Evolutionary conservation across 441 rosid genomes (phyloP).

Genomic region (Populus tomentosa): DNA sequence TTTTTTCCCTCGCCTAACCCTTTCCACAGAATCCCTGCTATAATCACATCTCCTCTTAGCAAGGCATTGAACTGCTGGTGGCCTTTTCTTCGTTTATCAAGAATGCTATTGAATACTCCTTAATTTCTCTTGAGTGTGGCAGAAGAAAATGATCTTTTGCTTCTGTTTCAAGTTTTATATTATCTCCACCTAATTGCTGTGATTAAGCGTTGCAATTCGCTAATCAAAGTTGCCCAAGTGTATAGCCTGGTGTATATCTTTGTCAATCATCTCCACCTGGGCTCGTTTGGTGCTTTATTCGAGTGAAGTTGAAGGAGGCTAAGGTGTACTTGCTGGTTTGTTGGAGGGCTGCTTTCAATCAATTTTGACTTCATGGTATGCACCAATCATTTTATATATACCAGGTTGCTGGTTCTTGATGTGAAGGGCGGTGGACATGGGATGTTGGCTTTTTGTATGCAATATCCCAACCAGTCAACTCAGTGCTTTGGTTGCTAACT

Average conservation of each 20-base stretch:
- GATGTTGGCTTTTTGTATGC: not conserved
- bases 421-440: not conserved
- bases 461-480: not conserved
- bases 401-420: not conserved
- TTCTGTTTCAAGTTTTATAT: constrained; percentile 37
- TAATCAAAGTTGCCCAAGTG: constrained; percentile 4
- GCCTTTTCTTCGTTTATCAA: not conserved
- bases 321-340: constrained; percentile 11
- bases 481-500: not conserved
- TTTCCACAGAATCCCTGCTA: constrained; percentile 11
- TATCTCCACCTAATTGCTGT: constrained; percentile 28
- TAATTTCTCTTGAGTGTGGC: constrained; percentile 39
- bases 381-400: not conserved
- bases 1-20: constrained; percentile 22
- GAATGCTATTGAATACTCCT: constrained; percentile 3
- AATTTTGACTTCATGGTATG: constrained; percentile 9
- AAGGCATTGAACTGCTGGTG: constrained; percentile 10
- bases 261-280: constrained; percentile 4
- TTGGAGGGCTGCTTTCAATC: constrained; percentile 32
- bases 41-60: constrained; percentile 24
- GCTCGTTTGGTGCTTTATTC: constrained; percentile 21
- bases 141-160: constrained; percentile 47
- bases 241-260: not conserved
- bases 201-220: constrained; percentile 18
- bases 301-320: constrained; percentile 33